Evolutionary conservation across 768 basidiomycete species (phyloP).

Genomic region (Mycena leptocephala): DNA sequence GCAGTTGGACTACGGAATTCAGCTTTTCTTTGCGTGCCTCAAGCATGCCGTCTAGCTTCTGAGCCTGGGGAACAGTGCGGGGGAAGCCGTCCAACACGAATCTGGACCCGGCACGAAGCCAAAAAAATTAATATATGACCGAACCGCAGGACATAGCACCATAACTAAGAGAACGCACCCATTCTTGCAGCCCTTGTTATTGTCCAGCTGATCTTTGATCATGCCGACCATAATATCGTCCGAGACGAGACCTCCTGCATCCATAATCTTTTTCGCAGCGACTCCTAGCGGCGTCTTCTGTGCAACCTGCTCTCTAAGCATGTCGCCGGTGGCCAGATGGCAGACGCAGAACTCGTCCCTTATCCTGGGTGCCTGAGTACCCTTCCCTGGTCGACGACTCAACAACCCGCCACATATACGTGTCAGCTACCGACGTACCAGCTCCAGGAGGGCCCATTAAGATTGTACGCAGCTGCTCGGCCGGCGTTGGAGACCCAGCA

Average conservation of each 20-base stretch:
- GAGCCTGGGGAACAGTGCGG: slow-evolving; percentile 95
- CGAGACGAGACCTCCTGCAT: slow-evolving; percentile 93
- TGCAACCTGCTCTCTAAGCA: slow-evolving; percentile 95
- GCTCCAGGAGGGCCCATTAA: slow-evolving; percentile 98
- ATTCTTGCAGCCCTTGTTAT: slow-evolving; percentile 93
- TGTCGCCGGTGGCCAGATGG: slow-evolving; percentile 98
- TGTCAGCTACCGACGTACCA: slow-evolving; percentile 67
- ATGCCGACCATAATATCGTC: slow-evolving; percentile 99
- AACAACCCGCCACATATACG: slow-evolving; percentile 17
- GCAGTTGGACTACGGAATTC: slow-evolving; percentile 92
- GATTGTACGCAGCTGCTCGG: slow-evolving; percentile 89
- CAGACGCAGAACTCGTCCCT: slow-evolving; percentile 95
- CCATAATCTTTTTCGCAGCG: slow-evolving; percentile 98
- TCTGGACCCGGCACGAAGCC: slow-evolving; percentile 56
- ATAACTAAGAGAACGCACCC: slow-evolving; percentile 75
- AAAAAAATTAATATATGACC: not conserved
- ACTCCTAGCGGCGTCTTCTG: slow-evolving; percentile 90
- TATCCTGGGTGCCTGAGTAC: slow-evolving; percentile 97
- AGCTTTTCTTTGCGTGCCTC: slow-evolving; percentile 86
- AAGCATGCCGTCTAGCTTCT: slow-evolving; percentile 97
- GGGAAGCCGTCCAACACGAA: slow-evolving; percentile 99
- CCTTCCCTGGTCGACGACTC: slow-evolving; percentile 80
- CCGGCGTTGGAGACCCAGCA: slow-evolving; percentile 66
- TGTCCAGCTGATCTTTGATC: slow-evolving; percentile 96
- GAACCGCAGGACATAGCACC: not conserved